Conservation (phyloP, 495 filamentous ascomycete genomes). For the Penicillium samsonianum region DNA sequence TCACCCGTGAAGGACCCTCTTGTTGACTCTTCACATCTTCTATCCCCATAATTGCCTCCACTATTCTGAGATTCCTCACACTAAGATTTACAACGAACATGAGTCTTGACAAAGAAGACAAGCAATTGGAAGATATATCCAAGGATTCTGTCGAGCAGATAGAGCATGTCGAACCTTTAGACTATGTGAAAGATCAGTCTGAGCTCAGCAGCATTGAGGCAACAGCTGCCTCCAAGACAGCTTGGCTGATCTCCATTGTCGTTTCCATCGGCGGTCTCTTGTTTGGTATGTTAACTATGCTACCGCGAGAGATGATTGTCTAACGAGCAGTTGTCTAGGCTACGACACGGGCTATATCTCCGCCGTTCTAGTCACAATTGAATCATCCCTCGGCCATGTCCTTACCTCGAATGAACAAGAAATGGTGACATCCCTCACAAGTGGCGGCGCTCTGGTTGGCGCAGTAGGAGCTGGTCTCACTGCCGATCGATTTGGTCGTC, state of each 20-base stretch:
- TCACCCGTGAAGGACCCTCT: no score
- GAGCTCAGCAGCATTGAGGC: constrained; percentile 20
- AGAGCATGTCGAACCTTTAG: constrained; percentile 12
- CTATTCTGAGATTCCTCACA: no score
- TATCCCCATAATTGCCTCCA: no score
- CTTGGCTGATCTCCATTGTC: constrained; percentile 21
- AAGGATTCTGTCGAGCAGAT: constrained; percentile 18
- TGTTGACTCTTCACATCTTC: no score
- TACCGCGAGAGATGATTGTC: neutral
- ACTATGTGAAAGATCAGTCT: constrained; percentile 4
- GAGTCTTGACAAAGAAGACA: constrained; percentile 6
- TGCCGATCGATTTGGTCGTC: constrained; percentile 53
- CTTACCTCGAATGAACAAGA: constrained; percentile 24
- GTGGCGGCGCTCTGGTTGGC: constrained; percentile 36
- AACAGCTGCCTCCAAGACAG: constrained; percentile 19
- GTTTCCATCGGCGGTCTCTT: constrained; percentile 23
- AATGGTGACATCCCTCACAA: constrained; percentile 23
- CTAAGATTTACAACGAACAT: neutral
- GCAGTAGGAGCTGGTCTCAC: constrained; percentile 50
- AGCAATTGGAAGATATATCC: neutral
- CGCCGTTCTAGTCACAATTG: constrained; percentile 19
- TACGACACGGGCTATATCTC: constrained; percentile 28
- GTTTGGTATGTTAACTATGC: constrained; percentile 11
- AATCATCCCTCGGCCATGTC: constrained; percentile 13
- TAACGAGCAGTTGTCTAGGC: constrained; percentile 5